Percentiles rank a stretch among this genome's conserved stretches.
Evolutionary conservation across 495 filamentous ascomycete genomes (phyloP).

Genomic region (Pyronema domesticum): DNA sequence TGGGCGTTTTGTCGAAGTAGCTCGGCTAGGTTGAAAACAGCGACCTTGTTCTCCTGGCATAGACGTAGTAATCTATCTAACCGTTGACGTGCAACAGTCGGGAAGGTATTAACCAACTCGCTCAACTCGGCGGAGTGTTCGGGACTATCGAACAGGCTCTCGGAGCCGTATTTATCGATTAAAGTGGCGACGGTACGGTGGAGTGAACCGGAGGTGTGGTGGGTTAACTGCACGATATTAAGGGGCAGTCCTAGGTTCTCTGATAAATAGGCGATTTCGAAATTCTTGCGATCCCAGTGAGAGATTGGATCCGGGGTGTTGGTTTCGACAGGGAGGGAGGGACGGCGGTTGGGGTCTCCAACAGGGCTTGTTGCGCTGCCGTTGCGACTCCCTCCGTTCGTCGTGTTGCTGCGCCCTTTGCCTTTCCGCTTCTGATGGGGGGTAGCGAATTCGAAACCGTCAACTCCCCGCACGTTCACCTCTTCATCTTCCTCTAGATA

Average conservation of each 20-base stretch:
- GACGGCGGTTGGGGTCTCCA: not conserved
- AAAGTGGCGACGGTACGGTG: slow-evolving; percentile 38
- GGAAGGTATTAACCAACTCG: slow-evolving; percentile 9
- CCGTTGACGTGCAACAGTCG: slow-evolving; percentile 9
- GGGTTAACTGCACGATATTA: slow-evolving; percentile 39
- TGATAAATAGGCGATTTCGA: slow-evolving; percentile 14
- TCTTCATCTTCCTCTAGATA: slow-evolving; percentile 45
- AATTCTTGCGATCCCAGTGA: slow-evolving; percentile 9
- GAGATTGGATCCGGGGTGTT: slow-evolving; percentile 28
- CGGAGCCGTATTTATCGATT: slow-evolving; percentile 24
- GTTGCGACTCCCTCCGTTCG: slow-evolving; percentile 17
- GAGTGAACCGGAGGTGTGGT: slow-evolving; percentile 44
- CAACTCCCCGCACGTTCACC: slow-evolving; percentile 48
- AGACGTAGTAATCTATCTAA: slow-evolving; percentile 13
- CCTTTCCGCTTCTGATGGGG: no score
- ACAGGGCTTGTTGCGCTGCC: slow-evolving; percentile 25
- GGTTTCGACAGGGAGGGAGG: slow-evolving; percentile 4
- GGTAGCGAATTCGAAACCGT: slow-evolving; percentile 48
- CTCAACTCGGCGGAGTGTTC: slow-evolving; percentile 38
- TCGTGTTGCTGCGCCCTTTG: no score
- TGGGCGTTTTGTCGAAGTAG: slow-evolving; percentile 5
- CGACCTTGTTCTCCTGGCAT: slow-evolving; percentile 15
- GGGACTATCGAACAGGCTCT: slow-evolving; percentile 21
- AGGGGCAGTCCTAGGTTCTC: slow-evolving; percentile 25
- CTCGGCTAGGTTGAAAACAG: slow-evolving; percentile 16